A percentile compares a stretch with the other conserved stretches of the same genome.
Conservation (phyloP, 73 alveolate species). For the Symbiodinium natans region DNA sequence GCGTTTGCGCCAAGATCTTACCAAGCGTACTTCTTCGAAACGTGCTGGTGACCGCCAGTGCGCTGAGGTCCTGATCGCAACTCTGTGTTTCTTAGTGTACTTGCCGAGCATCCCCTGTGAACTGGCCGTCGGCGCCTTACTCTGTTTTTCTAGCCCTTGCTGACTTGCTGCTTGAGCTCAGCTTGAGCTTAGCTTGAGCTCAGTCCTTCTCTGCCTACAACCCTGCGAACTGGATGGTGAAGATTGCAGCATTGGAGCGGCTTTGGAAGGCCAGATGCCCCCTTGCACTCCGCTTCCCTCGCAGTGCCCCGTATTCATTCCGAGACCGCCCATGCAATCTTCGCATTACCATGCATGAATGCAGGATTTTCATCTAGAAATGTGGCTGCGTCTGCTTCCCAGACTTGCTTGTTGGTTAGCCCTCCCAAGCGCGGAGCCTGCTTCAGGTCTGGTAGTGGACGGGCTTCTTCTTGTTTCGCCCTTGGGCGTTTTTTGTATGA, state of each 20-base stretch:
- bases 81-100: neutral
- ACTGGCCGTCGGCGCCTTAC: slow-evolving; percentile 9
- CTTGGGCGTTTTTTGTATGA: neutral
- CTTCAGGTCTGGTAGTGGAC: slow-evolving; percentile 46
- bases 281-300: no score
- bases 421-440: neutral
- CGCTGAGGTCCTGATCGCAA: slow-evolving; percentile 10
- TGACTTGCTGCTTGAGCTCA: no score
- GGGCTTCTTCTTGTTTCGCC: slow-evolving; percentile 32
- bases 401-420: neutral
- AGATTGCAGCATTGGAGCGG: neutral
- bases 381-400: neutral
- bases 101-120: slow-evolving; percentile 46
- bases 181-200: neutral
- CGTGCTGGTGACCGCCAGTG: neutral
- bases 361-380: neutral
- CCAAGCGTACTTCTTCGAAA: neutral
- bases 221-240: slow-evolving; percentile 48
- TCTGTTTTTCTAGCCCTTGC: no score
- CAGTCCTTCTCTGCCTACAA: neutral
- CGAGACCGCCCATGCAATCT: no score
- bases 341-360: no score
- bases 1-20: slow-evolving; percentile 30
- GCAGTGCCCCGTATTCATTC: no score
- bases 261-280: neutral